Evolutionary conservation across 352 stramenopile species (phyloP), one percentile per base, ranked within the genome.

Genomic region (Paralagenidium karlingii): DNA sequence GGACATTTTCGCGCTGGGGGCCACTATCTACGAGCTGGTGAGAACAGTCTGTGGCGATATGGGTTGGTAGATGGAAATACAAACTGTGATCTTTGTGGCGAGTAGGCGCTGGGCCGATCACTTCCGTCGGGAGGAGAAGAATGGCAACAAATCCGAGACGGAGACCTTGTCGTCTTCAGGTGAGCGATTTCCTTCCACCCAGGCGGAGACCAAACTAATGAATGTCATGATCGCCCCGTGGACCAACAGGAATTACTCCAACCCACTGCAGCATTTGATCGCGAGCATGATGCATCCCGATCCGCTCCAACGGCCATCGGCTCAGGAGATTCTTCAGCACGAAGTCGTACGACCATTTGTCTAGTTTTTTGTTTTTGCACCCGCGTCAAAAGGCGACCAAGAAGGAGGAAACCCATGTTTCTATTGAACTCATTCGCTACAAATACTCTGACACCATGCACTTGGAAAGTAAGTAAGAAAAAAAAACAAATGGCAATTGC

Each of bases 201-300:
- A 38, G 7, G 19, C 7, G 30, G 30, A 36, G 19, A n/a, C n/a
- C n/a, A n/a, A n/a, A n/a, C n/a, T n/a, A n/a, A n/a, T n/a, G n/a
- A n/a, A n/a, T n/a, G n/a, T n/a, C n/a, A n/a, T n/a, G n/a, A n/a
- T n/a, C n/a, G n/a, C n/a, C n/a, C n/a, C 30, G 19, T 3, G 30
- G 7, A 22, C 3, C 7, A 8, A 22, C 54, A 83, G 68, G 22
- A 70, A 90, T 53, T 90, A 90, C 53, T 87, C 77, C 19, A 90
- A 85, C 59, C 87, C 77, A 28, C 54, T 91, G 27, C 77, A 88
- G 63, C 74, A 91, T 40, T 45, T 91, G 31, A 85, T 88, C 36
- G 70, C 68, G 18, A 83, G 62, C 45, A 87, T 91, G 77, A 82
- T 91, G 77, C 77, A 91, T 45, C 77, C 74, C 11, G 77, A 91